A percentile compares a stretch with the other conserved stretches of the same genome.
Conservation (phyloP, 2,329 filamentous ascomycete genomes). For the Clonostachys byssicola region DNA sequence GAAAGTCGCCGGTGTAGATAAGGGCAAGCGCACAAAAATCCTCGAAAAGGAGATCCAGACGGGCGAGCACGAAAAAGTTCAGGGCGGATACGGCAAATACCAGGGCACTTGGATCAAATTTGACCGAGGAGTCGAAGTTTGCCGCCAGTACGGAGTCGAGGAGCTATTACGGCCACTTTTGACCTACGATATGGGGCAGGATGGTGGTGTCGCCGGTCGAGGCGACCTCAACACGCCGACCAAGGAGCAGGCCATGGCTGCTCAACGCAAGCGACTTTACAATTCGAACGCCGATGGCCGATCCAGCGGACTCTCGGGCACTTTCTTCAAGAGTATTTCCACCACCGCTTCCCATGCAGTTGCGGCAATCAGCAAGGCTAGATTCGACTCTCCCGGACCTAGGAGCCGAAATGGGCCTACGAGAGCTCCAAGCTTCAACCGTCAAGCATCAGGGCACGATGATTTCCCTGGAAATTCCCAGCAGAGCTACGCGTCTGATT, state of each 20-base stretch:
- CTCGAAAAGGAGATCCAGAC: constrained; percentile 96
- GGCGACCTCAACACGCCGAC: constrained; percentile 89
- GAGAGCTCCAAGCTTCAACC: constrained; percentile 65
- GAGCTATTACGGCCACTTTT: constrained; percentile 70
- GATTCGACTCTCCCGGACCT: constrained; percentile 82
- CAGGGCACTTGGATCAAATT: constrained; percentile 99
- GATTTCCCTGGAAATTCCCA: constrained; percentile 73
- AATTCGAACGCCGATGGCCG: constrained; percentile 68
- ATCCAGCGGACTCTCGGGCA: constrained; percentile 66
- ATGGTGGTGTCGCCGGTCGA: constrained; percentile 66
- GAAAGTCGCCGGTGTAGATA: constrained; percentile 95
- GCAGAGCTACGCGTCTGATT: constrained; percentile 76
- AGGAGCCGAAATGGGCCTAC: constrained; percentile 60
- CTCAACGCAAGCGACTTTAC: constrained; percentile 88
- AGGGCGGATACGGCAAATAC: constrained; percentile 97
- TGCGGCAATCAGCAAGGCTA: constrained; percentile 92
- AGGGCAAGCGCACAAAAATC: constrained; percentile 96
- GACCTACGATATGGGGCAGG: constrained; percentile 76
- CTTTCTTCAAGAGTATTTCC: constrained; percentile 97
- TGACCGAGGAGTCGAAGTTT: constrained; percentile 87
- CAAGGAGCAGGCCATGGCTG: constrained; percentile 98
- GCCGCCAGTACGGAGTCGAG: constrained; percentile 74
- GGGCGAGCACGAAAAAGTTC: constrained; percentile 96
- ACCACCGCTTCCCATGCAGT: constrained; percentile 89
- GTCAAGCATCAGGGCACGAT: constrained; percentile 68